A percentile compares a stretch with the other conserved stretches of the same genome.
Evolutionary conservation across 208 protist genomes (phyloP).

Genomic region (Naegleria fowleri): DNA sequence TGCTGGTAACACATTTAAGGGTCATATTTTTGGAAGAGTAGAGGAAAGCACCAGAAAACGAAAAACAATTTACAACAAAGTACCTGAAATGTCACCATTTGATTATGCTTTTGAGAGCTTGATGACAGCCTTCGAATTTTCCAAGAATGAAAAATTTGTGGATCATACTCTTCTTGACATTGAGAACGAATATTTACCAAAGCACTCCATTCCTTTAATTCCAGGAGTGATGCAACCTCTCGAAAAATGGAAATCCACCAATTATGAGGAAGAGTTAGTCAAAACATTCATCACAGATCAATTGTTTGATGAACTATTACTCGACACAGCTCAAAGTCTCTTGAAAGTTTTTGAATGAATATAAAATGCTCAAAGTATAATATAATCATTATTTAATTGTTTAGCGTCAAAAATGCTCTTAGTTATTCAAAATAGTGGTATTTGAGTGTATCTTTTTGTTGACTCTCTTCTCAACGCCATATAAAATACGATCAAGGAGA

Average conservation of each 20-base stretch:
- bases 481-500: constrained; percentile 50
- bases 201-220: background rate
- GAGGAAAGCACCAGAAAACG: background rate
- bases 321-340: background rate
- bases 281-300: background rate
- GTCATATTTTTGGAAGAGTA: background rate
- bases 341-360: background rate
- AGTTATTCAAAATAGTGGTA: background rate
- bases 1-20: background rate
- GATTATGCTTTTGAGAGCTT: background rate
- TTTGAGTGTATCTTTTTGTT: background rate
- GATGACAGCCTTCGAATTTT: background rate
- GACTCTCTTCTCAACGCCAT: background rate
- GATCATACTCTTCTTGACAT: background rate
- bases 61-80: background rate
- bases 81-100: background rate
- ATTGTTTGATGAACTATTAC: background rate
- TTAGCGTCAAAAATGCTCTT: too few species aligned
- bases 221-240: background rate
- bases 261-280: background rate
- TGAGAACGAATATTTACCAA: background rate
- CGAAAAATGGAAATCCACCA: background rate
- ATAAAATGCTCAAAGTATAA: too few species aligned
- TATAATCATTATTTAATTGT: too few species aligned
- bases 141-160: background rate